phyloP scores from a whole-genome alignment of 2,329 filamentous ascomycete genomes.

The Fusarium sambucinum region DNA sequence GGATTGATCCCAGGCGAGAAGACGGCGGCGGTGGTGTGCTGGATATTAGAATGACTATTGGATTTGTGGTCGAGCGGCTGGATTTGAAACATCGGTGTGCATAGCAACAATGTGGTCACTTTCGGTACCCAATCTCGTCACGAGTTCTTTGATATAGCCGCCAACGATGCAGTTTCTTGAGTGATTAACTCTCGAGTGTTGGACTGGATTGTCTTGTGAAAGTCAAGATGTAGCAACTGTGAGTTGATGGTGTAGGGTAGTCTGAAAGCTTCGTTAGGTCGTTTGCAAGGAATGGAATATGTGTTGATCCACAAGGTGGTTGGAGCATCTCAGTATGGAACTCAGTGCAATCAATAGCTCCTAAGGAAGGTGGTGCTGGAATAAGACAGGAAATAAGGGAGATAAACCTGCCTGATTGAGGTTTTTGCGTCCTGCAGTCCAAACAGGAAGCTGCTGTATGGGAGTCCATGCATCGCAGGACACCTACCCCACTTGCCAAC shows the following conservation, averaged over 20 bases:
- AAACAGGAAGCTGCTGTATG: slow-evolving; percentile 2
- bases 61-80: slow-evolving; percentile 5
- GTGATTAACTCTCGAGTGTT: slow-evolving; percentile 4
- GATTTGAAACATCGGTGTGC: slow-evolving; percentile 42
- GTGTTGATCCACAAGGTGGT: neutral
- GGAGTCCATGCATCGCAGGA: neutral
- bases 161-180: slow-evolving; percentile 3
- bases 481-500: neutral
- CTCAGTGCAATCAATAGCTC: neutral
- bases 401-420: neutral
- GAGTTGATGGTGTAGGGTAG: neutral
- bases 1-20: neutral
- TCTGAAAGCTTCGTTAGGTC: neutral
- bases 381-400: neutral
- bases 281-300: neutral
- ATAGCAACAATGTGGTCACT: slow-evolving; percentile 24
- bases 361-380: neutral
- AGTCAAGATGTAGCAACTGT: neutral
- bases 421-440: neutral
- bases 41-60: slow-evolving; percentile 13
- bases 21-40: slow-evolving; percentile 7
- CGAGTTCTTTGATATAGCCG: slow-evolving; percentile 12
- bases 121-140: slow-evolving; percentile 21
- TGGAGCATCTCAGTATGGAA: neutral
- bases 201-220: neutral